A percentile compares a stretch with the other conserved stretches of the same genome.
These are phyloP conservation scores for Gentiana straminea DNA, from an alignment of 257 asterid genomes.

Conservation along the genomic window DNA sequence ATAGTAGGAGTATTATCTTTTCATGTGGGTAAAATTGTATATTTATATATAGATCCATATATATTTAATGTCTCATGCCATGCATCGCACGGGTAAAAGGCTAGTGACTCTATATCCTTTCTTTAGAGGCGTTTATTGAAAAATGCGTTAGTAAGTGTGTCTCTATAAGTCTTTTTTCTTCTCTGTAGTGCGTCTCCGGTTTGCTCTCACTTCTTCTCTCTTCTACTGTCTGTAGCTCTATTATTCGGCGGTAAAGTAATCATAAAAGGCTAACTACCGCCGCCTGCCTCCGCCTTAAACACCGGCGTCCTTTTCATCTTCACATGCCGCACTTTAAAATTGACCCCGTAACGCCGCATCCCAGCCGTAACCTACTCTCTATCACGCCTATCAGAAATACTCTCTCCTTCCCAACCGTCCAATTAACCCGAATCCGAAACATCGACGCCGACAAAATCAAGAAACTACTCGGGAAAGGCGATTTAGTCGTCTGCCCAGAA, in stretches of 20 bases:
- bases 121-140: too few relatives aligned
- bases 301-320: conserved; percentile 70
- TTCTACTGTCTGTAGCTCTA: conserved; percentile 22
- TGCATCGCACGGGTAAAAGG: too few relatives aligned
- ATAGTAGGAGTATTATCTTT: too few relatives aligned
- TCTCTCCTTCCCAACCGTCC: conserved; percentile 85
- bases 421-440: conserved; percentile 53
- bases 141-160: too few relatives aligned
- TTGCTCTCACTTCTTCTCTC: too few relatives aligned
- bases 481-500: conserved; percentile 66
- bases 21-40: too few relatives aligned
- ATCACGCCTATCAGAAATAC: conserved; percentile 58
- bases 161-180: too few relatives aligned
- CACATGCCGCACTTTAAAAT: conserved; percentile 64
- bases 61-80: too few relatives aligned
- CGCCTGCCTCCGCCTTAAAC: conserved; percentile 24
- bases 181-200: too few relatives aligned
- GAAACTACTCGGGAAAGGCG: conserved; percentile 50
- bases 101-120: too few relatives aligned
- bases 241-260: conserved; percentile 51
- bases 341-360: conserved; percentile 72
- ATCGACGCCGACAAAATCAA: conserved; percentile 56
- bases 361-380: conserved; percentile 84
- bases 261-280: conserved; percentile 70
- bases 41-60: too few relatives aligned